Evolutionary conservation across 441 rosid species (phyloP), one percentile per base, ranked within the genome.

Genomic region (Eruca vesicaria): DNA sequence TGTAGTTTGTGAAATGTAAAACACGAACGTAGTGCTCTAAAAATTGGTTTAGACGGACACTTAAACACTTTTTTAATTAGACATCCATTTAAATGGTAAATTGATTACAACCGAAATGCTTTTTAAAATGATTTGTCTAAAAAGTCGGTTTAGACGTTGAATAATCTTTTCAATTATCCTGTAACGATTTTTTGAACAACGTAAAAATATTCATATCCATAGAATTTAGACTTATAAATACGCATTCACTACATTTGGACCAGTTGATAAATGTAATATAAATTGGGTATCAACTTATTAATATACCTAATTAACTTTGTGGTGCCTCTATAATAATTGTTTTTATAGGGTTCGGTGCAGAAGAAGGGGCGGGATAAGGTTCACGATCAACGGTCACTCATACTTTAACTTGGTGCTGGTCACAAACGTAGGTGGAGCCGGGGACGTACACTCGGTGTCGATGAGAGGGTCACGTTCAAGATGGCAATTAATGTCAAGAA

Each of bases 341-440:
- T 23, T 19, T 55, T 15, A 3, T 33, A 84, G 79, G 62, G 79
- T 79, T 38, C 74, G 79, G 60, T 79, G 82, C 72, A 74, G 38
- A 58, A 74, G 79, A 69, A 74, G 72, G 1, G 92, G 94, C 11
- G 94, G 94, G 7, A 85, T 89, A 29, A 85, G 94, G 82, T 89
- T 89, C 80, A 83, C 94, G 21, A 79, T 89, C 58, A 87, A 89
- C 62, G 94, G 94, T 4, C 92, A 89, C 74, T 87, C 94, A 52
- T 89, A 89, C 82, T 89, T 89, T 85, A 89, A 89, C 71, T 28
- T 45, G 53, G 53, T 45, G 19, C 53, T 78, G 59, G 48, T 89
- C 16, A 89, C 94, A 16, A 89, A 89, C 63, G 93, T 88, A 0
- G 93, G 93, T 12, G 93, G 93, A 18, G 91, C 91, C 10, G 93